Evolutionary conservation across 192 early-diverging fungal species (phyloP), one percentile per base, ranked within the genome.

Genomic region (Mortierella alpina): DNA sequence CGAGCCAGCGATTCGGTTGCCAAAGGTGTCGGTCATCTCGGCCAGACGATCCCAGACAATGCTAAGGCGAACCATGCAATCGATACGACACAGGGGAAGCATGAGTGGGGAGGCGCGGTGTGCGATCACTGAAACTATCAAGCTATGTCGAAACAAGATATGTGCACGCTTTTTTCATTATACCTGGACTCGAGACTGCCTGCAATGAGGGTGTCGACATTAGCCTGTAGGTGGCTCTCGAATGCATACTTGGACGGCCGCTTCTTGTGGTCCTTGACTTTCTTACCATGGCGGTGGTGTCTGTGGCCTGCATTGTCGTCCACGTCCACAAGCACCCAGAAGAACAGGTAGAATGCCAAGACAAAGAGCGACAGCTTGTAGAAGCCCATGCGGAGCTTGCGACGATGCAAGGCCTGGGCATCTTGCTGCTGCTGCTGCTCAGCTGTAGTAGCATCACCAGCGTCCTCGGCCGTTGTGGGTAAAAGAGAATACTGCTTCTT

Each of bases 11-110:
- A 90, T 86, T 56, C 89, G 87, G 80, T 84, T 82, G 47, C 89
- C 89, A 62, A 78, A 90, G 66, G 88, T 71, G 39, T 90, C 89
- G 0, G 89, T 90, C 89, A 90, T 90, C 67, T 90, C 89, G 0
- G 89, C 89, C 83, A 90, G 65, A 45, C 88, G 79, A 61, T 90
- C 87, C 89, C 89, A 90, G 2, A 79, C 75, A 66, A 79, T 79
- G 69, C 75, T 79, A 60, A 59, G 1, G 14, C 58, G 31, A 31
- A 41, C 2, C n/a, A n/a, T n/a, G n/a, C n/a, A n/a, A n/a, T n/a
- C n/a, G n/a, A n/a, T n/a, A n/a, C n/a, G n/a, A n/a, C n/a, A n/a
- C n/a, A n/a, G n/a, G n/a, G n/a, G n/a, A 31, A 59, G 7, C 42
- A 46, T n/a, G 59, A 11, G 59, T 41, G 10, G 41, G 59, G 42